These are phyloP conservation scores for Coemansia sp. DNA, from an alignment of 192 early-diverging fungal genomes.

Conservation along the genomic window DNA sequence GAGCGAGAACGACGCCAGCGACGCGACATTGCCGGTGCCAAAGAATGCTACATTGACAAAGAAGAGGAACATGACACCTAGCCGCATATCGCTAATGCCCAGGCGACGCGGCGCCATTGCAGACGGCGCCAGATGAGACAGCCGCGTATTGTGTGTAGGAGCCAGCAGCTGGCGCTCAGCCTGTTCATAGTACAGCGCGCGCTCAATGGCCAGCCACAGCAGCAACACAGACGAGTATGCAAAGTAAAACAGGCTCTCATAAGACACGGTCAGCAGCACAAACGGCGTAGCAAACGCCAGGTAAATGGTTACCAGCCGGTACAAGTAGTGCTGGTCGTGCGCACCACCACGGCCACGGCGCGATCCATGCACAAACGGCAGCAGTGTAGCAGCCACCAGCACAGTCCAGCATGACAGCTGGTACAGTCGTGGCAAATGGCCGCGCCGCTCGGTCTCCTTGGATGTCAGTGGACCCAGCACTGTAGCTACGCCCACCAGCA, in stretches of 20 bases:
- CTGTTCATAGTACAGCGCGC: slow-evolving; percentile 47
- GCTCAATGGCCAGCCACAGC: slow-evolving; percentile 79
- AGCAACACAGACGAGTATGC: slow-evolving; percentile 71
- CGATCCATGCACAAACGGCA: slow-evolving; percentile 43
- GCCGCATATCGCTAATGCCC: slow-evolving; percentile 59
- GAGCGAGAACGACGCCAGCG: slow-evolving; percentile 80
- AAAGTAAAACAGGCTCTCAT: slow-evolving; percentile 88
- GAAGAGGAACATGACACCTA: slow-evolving; percentile 77
- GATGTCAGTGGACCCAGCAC: slow-evolving; percentile 44
- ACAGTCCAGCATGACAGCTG: slow-evolving; percentile 49
- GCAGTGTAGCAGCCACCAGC: slow-evolving; percentile 34
- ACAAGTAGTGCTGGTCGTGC: slow-evolving; percentile 70
- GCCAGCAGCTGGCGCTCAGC: slow-evolving; percentile 44
- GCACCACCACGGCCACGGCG: slow-evolving; percentile 35
- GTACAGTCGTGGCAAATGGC: slow-evolving; percentile 33
- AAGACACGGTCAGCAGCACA: slow-evolving; percentile 84
- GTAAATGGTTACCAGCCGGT: slow-evolving; percentile 79
- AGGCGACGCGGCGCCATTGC: slow-evolving; percentile 35
- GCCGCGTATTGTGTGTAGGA: slow-evolving; percentile 28
- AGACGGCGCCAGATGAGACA: slow-evolving; percentile 26
- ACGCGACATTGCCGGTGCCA: slow-evolving; percentile 95
- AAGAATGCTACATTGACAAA: slow-evolving; percentile 95
- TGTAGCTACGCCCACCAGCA: slow-evolving; percentile 43
- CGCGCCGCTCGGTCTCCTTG: slow-evolving; percentile 36
- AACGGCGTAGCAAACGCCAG: slow-evolving; percentile 86